Evolutionary conservation across 23 red algal genomes (phyloP).

Genomic region (Gracilariopsis chorda): DNA sequence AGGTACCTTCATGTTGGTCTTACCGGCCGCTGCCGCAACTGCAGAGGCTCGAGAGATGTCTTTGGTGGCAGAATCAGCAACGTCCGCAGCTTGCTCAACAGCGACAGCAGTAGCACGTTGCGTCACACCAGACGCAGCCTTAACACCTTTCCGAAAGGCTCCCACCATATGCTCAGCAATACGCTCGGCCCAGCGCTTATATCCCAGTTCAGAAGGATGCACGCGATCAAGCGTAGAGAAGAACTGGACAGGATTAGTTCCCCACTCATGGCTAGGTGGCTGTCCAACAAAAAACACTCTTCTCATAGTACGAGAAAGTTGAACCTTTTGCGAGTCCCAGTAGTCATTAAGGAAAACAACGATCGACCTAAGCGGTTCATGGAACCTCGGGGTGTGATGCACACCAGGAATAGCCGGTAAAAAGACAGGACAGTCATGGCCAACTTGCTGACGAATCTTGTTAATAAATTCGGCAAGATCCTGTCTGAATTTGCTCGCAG

Average conservation of each 20-base stretch:
- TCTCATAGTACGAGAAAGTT: slow-evolving; percentile 57
- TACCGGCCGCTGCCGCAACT: not conserved
- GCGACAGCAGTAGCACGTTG: not conserved
- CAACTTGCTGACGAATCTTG: slow-evolving; percentile 55
- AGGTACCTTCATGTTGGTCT: not conserved
- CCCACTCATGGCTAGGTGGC: slow-evolving; percentile 57
- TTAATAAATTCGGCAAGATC: slow-evolving; percentile 68
- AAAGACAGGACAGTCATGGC: slow-evolving; percentile 57
- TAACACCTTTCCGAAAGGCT: slow-evolving; percentile 36
- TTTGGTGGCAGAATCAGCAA: slow-evolving; percentile 6
- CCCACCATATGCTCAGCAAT: slow-evolving; percentile 74
- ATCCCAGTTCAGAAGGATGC: slow-evolving; percentile 78
- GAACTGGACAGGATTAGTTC: slow-evolving; percentile 51
- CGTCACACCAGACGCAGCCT: not conserved
- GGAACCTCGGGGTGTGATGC: slow-evolving; percentile 75
- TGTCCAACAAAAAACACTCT: slow-evolving; percentile 69
- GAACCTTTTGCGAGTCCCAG: slow-evolving; percentile 75
- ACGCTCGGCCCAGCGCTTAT: slow-evolving; percentile 70
- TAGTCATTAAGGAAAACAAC: slow-evolving; percentile 68
- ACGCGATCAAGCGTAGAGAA: slow-evolving; percentile 74
- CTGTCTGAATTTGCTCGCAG: slow-evolving; percentile 46
- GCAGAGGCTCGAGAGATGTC: slow-evolving; percentile 10
- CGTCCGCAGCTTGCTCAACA: not conserved
- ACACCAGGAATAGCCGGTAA: slow-evolving; percentile 80
- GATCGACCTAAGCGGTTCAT: slow-evolving; percentile 63